Conservation (phyloP, 2,329 filamentous ascomycete genomes). For the Xylariaceae sp. region DNA sequence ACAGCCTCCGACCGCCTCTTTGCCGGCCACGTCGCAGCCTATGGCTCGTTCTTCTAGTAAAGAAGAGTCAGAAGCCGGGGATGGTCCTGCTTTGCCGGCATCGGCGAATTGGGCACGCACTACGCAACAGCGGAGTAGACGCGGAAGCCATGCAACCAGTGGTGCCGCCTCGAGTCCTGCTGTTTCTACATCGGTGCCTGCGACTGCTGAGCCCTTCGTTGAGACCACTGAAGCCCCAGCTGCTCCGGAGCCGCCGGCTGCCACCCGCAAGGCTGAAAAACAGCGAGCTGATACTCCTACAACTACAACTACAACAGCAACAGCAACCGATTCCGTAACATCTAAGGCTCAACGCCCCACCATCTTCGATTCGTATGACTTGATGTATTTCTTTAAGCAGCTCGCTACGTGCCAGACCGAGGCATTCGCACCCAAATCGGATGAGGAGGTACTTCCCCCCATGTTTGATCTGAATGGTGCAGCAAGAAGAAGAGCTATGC, state of each 20-base stretch:
- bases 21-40: slow-evolving; percentile 45
- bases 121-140: slow-evolving; percentile 59
- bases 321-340: slow-evolving; percentile 6
- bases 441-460: slow-evolving; percentile 53
- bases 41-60: slow-evolving; percentile 76
- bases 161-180: slow-evolving; percentile 78
- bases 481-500: slow-evolving; percentile 71
- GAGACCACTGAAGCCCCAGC: slow-evolving; percentile 38
- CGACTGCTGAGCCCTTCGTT: slow-evolving; percentile 45
- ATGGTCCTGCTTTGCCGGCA: slow-evolving; percentile 85
- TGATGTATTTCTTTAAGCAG: slow-evolving; percentile 25
- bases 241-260: slow-evolving; percentile 26
- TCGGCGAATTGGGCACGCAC: slow-evolving; percentile 88
- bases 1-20: slow-evolving; percentile 31
- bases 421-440: slow-evolving; percentile 33
- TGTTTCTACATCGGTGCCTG: slow-evolving; percentile 55
- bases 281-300: slow-evolving; percentile 20
- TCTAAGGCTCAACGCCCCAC: slow-evolving; percentile 5
- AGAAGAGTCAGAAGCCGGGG: slow-evolving; percentile 67
- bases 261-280: slow-evolving; percentile 28
- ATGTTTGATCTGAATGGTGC: slow-evolving; percentile 81
- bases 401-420: slow-evolving; percentile 32
- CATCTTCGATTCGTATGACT: slow-evolving; percentile 21
- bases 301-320: too few relatives aligned
- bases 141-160: slow-evolving; percentile 75